Evolutionary conservation across 495 filamentous ascomycete species (phyloP).

Genomic region (Daldinia decipiens): DNA sequence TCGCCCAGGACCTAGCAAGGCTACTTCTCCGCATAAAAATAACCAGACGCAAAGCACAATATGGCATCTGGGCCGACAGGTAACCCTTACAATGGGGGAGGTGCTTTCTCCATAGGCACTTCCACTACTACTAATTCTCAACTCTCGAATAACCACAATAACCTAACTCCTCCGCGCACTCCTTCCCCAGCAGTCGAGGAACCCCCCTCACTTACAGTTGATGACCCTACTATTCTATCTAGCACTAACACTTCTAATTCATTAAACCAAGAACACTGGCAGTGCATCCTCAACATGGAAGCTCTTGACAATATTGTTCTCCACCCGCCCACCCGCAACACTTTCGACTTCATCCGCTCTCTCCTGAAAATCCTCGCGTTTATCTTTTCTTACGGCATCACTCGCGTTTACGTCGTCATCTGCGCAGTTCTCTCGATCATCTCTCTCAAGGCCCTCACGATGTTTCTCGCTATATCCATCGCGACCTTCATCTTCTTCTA

Average conservation of each 20-base stretch:
- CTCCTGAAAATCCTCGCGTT: not conserved
- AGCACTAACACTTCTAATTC: not conserved
- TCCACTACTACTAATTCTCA: conserved; percentile 1
- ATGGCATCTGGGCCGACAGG: not conserved
- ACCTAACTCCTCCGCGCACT: conserved; percentile 8
- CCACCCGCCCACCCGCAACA: not conserved
- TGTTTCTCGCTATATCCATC: conserved; percentile 18
- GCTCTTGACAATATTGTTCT: conserved; percentile 3
- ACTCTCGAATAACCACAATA: not conserved
- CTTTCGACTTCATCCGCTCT: not conserved
- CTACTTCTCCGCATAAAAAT: not conserved
- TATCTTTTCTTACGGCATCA: conserved; percentile 6
- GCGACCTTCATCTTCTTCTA: conserved; percentile 21
- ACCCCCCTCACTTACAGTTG: conserved; percentile 5
- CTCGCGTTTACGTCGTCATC: conserved; percentile 1
- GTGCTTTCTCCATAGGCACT: not conserved
- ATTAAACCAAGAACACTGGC: conserved; percentile 14
- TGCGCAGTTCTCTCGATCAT: conserved; percentile 24
- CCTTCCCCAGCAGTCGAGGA: conserved; percentile 10
- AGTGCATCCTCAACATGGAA: conserved; percentile 27
- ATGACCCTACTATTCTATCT: not conserved
- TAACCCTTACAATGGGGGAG: not conserved
- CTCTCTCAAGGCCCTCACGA: not conserved
- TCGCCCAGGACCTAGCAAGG: not conserved
- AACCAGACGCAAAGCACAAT: not conserved